Base-by-base conservation (phyloP, 306 rosid species). In the Trifolium pratense region DNA sequence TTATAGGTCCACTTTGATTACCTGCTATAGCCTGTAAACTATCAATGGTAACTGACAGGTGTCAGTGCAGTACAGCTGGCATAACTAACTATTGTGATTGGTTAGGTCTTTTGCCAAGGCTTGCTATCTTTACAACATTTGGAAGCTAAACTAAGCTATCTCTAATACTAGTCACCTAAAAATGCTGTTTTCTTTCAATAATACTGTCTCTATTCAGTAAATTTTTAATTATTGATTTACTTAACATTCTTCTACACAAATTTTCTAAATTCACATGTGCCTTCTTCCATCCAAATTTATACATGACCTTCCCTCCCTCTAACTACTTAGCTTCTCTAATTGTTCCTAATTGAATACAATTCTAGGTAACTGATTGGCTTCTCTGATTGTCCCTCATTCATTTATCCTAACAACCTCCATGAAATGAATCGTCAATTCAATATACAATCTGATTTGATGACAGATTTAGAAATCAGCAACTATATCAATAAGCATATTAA, bases 401-500 rank as follows among this genome's bases (percentile, higher is more conserved):
- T 52, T 18, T 52, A 17, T 12, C 25, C 59, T 53, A 53, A 53
- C 26, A 18, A 53, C 29, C 59, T 20, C 60, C 31, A 20, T 20
- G 60, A 20, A 11, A 20, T 20, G 31, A 53, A 53, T 53, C 7
- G 26, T 4, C 60, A 53, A 20, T 53, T 53, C 60, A 53, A 53
- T 20, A 18, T 53, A 53, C 13, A 20, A 29, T 29, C 32, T 29
- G 32, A 21, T 9, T 53, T 53, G 31, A 53, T 53, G 60, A 53
- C 31, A 53, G 5, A 10, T 53, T 53, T 53, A 53, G 14, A 53
- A 18, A 53, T 53, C 59, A 53, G 59, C 29, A 53, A 9, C 59
- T 53, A 53, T 18, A 53, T 53, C 59, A 53, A 53, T 53, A 20
- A 53, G 59, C 29, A 53, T 53, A 53, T 53, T 18, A 53, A 53